Base-by-base conservation (phyloP, 2,329 filamentous ascomycete species). In the Coniochaeta ligniaria region DNA sequence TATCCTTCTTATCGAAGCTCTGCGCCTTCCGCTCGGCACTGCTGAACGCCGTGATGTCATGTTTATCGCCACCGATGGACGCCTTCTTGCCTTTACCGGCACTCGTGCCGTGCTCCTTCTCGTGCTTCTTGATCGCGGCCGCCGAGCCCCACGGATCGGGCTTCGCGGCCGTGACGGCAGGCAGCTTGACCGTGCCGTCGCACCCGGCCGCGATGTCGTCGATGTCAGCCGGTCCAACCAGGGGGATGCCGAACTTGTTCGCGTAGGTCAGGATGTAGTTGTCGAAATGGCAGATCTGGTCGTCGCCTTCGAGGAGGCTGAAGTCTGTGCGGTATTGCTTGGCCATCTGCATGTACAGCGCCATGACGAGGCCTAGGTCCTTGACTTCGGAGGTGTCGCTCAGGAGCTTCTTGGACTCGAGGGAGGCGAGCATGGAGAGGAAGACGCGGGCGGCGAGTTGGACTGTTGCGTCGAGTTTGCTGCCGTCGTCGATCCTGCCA, bases 331-430 rank as follows among this genome's bases (percentile, higher is more conserved):
- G 64, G 59, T 68, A 54, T 0, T 47, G 12, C 1, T 41, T 12
- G 0, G 65, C 66, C 1, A 71, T 31, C 12, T 64, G 62, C 36
- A 75, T 68, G 63, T 70, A 76, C 17, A 74, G 60, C 0, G 68
- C 70, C 73, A 79, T 78, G 24, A 76, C 66, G 22, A 69, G 64
- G 33, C 72, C 73, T 1, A 79, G 63, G 60, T 74, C 75, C 59
- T 69, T 68, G 22, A 77, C 66, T 24, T 74, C 72, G 0, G 73
- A 73, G 55, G 60, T 59, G 31, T 70, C 68, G 11, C 70, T 63
- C 6, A 79, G 67, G 12, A 74, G 66, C 5, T 62, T 62, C 14
- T 70, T 60, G 24, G 62, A 61, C 57, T 77, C 74, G 22, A 78
- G 70, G 17, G 62, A 67, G 5, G 73, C 72, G 11, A 79, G 71